Percentiles rank a stretch among this genome's conserved stretches.
Evolutionary conservation across 1,284 basidiomycete species (phyloP).

Genomic region (Fistulinella cinereoalba): DNA sequence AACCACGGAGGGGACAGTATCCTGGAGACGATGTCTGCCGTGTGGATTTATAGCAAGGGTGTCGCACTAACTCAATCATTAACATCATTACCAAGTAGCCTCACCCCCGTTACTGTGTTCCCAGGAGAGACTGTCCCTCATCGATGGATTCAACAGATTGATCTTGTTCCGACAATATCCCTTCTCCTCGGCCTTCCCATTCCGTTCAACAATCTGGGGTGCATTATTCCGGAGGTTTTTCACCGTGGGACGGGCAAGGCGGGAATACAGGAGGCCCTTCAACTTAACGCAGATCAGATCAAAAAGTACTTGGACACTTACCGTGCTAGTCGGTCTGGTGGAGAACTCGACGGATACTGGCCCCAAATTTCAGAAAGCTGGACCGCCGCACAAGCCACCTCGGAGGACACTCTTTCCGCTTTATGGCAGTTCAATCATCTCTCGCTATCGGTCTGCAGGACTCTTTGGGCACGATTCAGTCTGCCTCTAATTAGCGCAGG

Average conservation of each 20-base stretch:
- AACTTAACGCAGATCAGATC: constrained; percentile 78
- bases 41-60: constrained; percentile 91
- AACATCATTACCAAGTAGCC: constrained; percentile 40
- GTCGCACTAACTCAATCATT: constrained; percentile 40
- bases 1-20: constrained; percentile 94
- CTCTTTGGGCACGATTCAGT: constrained; percentile 96
- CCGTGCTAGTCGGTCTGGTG: constrained; percentile 61
- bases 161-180: constrained; percentile 87
- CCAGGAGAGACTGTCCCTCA: constrained; percentile 55
- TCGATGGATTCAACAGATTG: constrained; percentile 88
- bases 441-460: constrained; percentile 71
- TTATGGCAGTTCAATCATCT: constrained; percentile 58
- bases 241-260: constrained; percentile 36
- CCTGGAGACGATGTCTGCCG: constrained; percentile 80
- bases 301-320: constrained; percentile 78
- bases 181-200: constrained; percentile 92
- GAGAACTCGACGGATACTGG: constrained; percentile 71
- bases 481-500: constrained; percentile 73
- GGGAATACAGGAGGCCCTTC: constrained; percentile 53
- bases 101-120: constrained; percentile 58
- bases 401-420: constrained; percentile 37
- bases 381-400: constrained; percentile 32
- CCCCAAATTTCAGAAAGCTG: constrained; percentile 47
- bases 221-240: constrained; percentile 90
- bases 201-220: constrained; percentile 94